Percentiles rank a stretch among this genome's conserved stretches.
Evolutionary conservation across 2,329 filamentous ascomycete genomes (phyloP).

Genomic region (Ophiostoma triangulosporum): DNA sequence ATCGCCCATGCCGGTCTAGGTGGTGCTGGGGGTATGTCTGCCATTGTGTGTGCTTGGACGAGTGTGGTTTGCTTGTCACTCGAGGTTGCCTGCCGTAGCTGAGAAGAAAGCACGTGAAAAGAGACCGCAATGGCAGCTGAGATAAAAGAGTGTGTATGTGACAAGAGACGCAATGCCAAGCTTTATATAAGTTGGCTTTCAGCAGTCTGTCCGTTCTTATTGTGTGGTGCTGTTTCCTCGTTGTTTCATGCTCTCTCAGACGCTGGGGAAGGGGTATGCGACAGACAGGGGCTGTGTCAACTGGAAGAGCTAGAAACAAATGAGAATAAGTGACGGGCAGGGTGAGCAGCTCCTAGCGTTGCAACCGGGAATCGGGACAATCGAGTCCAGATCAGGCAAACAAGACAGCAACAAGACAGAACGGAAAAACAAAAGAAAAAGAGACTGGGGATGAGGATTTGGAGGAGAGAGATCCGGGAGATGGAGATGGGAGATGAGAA

Average conservation of each 20-base stretch:
- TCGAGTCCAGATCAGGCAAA: neutral
- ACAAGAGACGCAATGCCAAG: neutral
- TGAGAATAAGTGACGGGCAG: neutral
- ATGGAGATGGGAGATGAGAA: neutral
- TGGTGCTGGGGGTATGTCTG: too few species aligned
- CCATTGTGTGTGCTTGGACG: neutral
- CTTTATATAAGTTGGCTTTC: neutral
- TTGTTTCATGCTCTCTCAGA: constrained; percentile 7
- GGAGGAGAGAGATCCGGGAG: neutral
- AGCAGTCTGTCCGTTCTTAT: constrained; percentile 26
- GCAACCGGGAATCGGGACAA: neutral
- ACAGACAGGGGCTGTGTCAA: neutral
- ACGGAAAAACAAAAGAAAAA: neutral
- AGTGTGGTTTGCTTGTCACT: neutral
- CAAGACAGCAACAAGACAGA: too few species aligned
- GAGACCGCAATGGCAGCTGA: too few species aligned
- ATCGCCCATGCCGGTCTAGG: too few species aligned
- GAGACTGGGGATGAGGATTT: neutral
- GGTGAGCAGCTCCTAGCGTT: neutral
- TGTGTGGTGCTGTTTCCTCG: neutral
- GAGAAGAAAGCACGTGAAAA: too few species aligned
- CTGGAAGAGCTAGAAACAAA: neutral
- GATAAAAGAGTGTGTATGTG: neutral
- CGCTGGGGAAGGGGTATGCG: neutral
- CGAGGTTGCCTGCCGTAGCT: neutral